Base-by-base conservation (phyloP, 352 stramenopile species). In the Globisporangium solare region DNA sequence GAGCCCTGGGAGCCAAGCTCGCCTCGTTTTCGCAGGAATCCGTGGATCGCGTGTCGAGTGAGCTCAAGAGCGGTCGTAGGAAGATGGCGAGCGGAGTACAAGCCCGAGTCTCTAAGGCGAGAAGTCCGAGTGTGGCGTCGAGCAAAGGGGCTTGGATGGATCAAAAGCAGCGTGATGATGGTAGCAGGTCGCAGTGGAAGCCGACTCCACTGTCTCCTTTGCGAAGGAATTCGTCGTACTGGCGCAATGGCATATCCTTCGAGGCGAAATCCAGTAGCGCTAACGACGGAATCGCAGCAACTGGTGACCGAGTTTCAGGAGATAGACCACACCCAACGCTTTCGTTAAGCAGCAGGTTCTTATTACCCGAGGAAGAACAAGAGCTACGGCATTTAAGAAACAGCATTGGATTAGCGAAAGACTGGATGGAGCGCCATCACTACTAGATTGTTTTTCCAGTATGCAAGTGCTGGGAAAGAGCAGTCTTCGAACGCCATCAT, bases 351-450 rank as follows among this genome's bases (percentile, higher is more conserved):
- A 66, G 66, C 20, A 68, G 76, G n/a, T 92, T 81, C 51, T 60
- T 92, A 41, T 67, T 61, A 24, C 76, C 75, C 3, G 73, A 85
- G 42, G 77, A 89, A 61, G 76, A 84, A 52, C 50, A 61, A 47
- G 77, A 88, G 58, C 66, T 92, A 22, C 61, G 56, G 0, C 49
- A 57, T 45, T 54, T 92, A 17, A 65, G 68, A 35, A 72, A 83
- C 54, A 84, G 77, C 45, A 87, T 89, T 50, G 77, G 78, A 0
- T 64, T 83, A 2, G 79, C 79, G 10, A 88, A 82, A 50, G 70
- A 86, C 59, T 88, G 76, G 82, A 92, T 90, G 59, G 72, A 72
- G 20, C 45, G 56, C 20, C 66, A 72, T 20, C 31, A 10, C 2
- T 6, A 35, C 27, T 35, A 35, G 7, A 10, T 11, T 11, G 0